phyloP scores from a whole-genome alignment of 371 early-diverging fungal species.

The Rhizomucor pusillus region DNA sequence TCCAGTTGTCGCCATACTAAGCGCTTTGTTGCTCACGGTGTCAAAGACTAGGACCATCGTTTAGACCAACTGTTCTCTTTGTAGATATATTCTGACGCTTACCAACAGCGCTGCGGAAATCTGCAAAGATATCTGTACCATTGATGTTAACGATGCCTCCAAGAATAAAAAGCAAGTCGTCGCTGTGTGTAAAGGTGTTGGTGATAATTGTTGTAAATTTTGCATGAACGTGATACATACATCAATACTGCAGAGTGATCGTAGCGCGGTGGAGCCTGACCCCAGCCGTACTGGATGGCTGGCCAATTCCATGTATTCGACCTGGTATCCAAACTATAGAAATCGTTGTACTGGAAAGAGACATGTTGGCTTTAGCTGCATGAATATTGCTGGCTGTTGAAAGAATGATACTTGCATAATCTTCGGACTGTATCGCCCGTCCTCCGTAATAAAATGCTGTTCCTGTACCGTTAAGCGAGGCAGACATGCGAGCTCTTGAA shows the following conservation, averaged over 20 bases:
- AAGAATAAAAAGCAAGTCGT: conserved; percentile 22
- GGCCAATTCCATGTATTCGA: conserved; percentile 17
- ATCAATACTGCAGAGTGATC: conserved; percentile 32
- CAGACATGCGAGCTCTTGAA: conserved; percentile 15
- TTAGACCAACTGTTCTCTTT: background rate
- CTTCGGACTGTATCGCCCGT: background rate
- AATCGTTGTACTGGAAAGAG: conserved; percentile 18
- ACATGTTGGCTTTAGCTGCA: too few relatives aligned
- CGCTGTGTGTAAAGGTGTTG: too few relatives aligned
- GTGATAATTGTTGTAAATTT: conserved; percentile 10
- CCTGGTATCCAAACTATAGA: conserved; percentile 22
- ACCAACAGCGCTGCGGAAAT: conserved; percentile 40
- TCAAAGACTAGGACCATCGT: conserved; percentile 26
- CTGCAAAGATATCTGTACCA: conserved; percentile 21
- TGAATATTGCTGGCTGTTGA: too few relatives aligned
- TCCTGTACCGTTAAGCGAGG: conserved; percentile 9
- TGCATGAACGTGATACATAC: conserved; percentile 18
- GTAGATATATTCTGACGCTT: conserved; percentile 3
- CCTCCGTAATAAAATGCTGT: conserved; percentile 18
- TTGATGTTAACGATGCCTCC: conserved; percentile 29
- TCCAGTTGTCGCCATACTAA: conserved; percentile 37
- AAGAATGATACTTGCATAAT: conserved; percentile 4
- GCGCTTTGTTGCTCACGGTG: conserved; percentile 23
- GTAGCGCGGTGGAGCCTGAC: conserved; percentile 25
- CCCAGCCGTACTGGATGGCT: conserved; percentile 19